Conservation (phyloP, 75 land plant genomes). For the Isoetes taiwanensis region DNA sequence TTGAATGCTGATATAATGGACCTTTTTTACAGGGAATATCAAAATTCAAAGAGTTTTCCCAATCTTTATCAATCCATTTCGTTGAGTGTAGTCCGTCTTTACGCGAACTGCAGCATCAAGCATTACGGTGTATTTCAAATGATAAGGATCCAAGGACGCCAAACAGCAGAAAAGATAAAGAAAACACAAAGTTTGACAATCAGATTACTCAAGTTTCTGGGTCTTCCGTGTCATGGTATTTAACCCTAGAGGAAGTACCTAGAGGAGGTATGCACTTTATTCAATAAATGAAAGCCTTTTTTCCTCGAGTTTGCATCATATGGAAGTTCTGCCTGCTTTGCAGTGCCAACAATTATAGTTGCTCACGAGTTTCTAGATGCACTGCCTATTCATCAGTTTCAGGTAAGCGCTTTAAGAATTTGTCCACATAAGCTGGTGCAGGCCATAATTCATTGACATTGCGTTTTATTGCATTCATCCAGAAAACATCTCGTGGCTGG, state of each 20-base stretch:
- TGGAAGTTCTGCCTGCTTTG: slow-evolving; percentile 5
- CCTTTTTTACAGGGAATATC: slow-evolving; percentile 79
- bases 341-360: slow-evolving; percentile 90
- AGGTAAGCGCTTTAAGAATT: slow-evolving; percentile 36
- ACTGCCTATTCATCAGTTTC: slow-evolving; percentile 90
- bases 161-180: slow-evolving; percentile 12
- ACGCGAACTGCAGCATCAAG: slow-evolving; percentile 43
- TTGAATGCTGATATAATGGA: no score
- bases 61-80: slow-evolving; percentile 60
- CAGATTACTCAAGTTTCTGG: slow-evolving; percentile 10
- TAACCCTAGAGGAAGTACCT: slow-evolving; percentile 63
- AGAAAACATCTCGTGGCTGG: slow-evolving; percentile 88
- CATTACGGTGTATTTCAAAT: slow-evolving; percentile 38
- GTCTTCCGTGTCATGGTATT: slow-evolving; percentile 14
- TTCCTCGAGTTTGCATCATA: neutral
- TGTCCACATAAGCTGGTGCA: neutral
- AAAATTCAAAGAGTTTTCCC: slow-evolving; percentile 55
- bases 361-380: slow-evolving; percentile 98
- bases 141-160: neutral
- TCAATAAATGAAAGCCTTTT: neutral
- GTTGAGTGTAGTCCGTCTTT: slow-evolving; percentile 92
- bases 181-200: slow-evolving; percentile 22
- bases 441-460: neutral
- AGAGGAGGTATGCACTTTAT: slow-evolving; percentile 45
- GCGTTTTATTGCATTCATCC: slow-evolving; percentile 9